These are phyloP conservation scores for Yamadazyma phyllophila DNA, from an alignment of 805 yeast species.

Conservation along the genomic window DNA sequence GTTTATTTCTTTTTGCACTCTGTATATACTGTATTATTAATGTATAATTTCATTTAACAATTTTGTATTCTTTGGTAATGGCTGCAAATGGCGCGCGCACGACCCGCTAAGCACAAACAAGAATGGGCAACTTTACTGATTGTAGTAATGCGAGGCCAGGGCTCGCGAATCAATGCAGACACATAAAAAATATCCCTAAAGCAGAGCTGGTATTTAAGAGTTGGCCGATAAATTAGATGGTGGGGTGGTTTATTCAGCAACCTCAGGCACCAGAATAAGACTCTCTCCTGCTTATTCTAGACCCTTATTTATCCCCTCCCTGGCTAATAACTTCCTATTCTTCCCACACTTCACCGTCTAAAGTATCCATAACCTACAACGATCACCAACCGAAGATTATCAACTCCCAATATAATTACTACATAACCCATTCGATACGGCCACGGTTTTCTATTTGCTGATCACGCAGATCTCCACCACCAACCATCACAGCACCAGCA, in stretches of 20 bases:
- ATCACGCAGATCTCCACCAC: too few species aligned
- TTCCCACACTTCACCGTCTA: too few species aligned
- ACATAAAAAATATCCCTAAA: not conserved
- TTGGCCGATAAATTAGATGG: too few species aligned
- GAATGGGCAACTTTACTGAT: not conserved
- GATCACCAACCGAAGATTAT: too few species aligned
- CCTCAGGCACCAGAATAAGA: too few species aligned
- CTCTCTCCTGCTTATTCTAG: not conserved
- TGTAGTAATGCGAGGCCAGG: not conserved
- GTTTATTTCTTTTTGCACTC: constrained; percentile 3
- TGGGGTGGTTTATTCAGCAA: too few species aligned
- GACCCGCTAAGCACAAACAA: not conserved
- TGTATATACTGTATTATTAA: constrained; percentile 7
- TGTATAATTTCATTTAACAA: not conserved
- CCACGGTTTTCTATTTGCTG: too few species aligned
- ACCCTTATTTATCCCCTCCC: not conserved
- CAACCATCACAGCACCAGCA: too few species aligned
- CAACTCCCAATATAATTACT: too few species aligned
- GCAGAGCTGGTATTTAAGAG: not conserved
- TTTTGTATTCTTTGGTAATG: not conserved
- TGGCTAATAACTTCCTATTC: not conserved
- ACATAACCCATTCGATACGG: too few species aligned
- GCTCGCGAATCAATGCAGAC: constrained; percentile 3
- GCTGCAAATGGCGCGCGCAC: constrained; percentile 2
- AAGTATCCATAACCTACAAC: too few species aligned